Evolutionary conservation across 352 stramenopile genomes (phyloP), one percentile per base, ranked within the genome.

Genomic region (Phytophthora lateralis): DNA sequence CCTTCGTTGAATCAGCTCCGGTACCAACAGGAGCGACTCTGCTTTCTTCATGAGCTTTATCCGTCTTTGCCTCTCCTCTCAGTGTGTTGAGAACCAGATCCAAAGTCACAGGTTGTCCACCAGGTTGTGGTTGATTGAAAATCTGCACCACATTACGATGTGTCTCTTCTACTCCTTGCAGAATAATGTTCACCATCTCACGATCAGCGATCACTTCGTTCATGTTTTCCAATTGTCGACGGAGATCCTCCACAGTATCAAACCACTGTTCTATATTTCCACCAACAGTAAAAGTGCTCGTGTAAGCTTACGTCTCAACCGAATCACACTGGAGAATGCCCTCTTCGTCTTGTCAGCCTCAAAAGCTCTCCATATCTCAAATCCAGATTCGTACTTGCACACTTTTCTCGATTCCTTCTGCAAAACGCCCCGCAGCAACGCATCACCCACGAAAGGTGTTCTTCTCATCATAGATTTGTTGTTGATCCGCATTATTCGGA

Each of bases 321-420:
- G 30, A 17, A 60, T 46, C 5, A 44, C 21, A 46, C 21, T 42
- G 4, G 39, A 38, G 8, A 20, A 59, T 6, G 15, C 30, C 9
- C 53, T 21, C 43, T 52, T 51, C 0, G 42, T 52, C 32, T 60
- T 60, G 6, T 60, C 42, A 9, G 26, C 2, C n/a, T 60, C 53
- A 14, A 60, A 60, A 4, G 53, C 30, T 12, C 18, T 6, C 53
- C 53, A 60, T 30, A 60, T 46, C 4, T 60, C 52, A 18, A 24
- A 37, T 15, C 32, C 32, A 1, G 32, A n/a, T n/a, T n/a, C 1
- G 32, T 37, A 37, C 32, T 37, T 37, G 35, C 15, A 42, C 4
- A 42, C 4, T 18, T 42, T 42, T 21, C 35, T 37, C 7, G 53
- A 21, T 20, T 53, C 53, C 15, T 60, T 52, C 2, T 30, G 5